A percentile compares a stretch with the other conserved stretches of the same genome.
These are phyloP conservation scores for Ustilago vetiveriae DNA, from an alignment of 1,284 basidiomycete species.

Conservation along the genomic window DNA sequence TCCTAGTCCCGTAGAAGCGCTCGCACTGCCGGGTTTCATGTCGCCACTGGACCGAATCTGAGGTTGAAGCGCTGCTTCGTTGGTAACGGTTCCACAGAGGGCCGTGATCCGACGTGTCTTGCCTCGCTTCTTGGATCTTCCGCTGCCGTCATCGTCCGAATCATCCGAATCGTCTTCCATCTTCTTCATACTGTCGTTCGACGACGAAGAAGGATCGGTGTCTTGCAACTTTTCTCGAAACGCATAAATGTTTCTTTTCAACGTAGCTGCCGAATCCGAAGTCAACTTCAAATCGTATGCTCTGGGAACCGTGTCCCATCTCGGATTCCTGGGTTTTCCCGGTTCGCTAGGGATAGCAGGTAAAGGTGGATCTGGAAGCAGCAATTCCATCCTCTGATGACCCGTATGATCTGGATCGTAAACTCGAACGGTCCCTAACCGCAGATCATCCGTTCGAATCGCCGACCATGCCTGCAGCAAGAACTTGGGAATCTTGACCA, in stretches of 20 bases:
- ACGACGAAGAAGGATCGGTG: constrained; percentile 2
- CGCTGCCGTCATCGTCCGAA: constrained; percentile 12
- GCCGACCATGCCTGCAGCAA: constrained; percentile 70
- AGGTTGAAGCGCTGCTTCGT: constrained; percentile 62
- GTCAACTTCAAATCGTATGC: constrained; percentile 62
- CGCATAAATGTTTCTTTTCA: constrained; percentile 59
- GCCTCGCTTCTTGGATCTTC: constrained; percentile 20
- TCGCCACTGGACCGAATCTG: constrained; percentile 39
- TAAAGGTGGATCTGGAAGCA: constrained; percentile 53
- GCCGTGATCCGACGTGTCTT: constrained; percentile 40
- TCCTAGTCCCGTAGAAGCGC: constrained; percentile 31
- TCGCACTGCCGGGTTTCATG: constrained; percentile 16
- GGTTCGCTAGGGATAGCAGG: constrained; percentile 48
- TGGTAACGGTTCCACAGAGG: constrained; percentile 59
- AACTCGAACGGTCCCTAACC: constrained; percentile 70
- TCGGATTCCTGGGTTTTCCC: constrained; percentile 23
- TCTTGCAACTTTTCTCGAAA: constrained; percentile 56
- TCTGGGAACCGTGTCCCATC: constrained; percentile 47
- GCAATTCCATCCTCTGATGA: constrained; percentile 62
- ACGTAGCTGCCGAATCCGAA: constrained; percentile 41
- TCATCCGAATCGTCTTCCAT: constrained; percentile 27
- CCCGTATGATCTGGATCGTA: constrained; percentile 68
- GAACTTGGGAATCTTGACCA: constrained; percentile 70
- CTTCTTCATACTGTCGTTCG: constrained; percentile 17
- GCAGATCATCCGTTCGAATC: constrained; percentile 69